Base-by-base conservation (phyloP, 306 rosid species). In the Vigna reflexopilosa region DNA sequence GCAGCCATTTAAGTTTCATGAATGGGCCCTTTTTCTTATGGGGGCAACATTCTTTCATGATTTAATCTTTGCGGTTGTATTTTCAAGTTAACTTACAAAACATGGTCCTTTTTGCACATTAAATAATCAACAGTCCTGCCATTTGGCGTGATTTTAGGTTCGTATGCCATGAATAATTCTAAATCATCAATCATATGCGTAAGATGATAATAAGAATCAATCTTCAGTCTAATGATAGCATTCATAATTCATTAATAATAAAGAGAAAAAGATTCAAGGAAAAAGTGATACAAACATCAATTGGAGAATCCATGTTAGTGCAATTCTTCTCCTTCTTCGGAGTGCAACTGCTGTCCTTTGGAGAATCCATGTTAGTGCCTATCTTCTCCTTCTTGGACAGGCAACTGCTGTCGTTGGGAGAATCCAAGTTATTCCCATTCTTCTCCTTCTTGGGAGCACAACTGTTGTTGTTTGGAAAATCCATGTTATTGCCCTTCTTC, bases 241-340 rank as follows among this genome's bases (percentile, higher is more conserved):
- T 24, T 57, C 57, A 78, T 55, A 44, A 70, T 17, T 64, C 65
- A 78, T 54, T 49, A 70, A 72, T 57, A 45, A 52, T 34, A 40
- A 49, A 22, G 50, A 71, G 56, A 62, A 69, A 49, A 77, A 80
- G 70, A 78, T 70, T 63, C 17, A 24, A 70, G 73, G 42, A 62
- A 61, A 44, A 56, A 10, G 47, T 67, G 79, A 65, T 75, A 88
- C 90, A 57, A 64, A 89, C 94, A 56, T 87, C 73, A 82, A 77
- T 84, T 72, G 86, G 83, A 81, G 88, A 83, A 52, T 45, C 65
- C 55, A 30, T 7, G 42, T 24, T 24, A 4, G 57, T 24, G 86
- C 71, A 73, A 69, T 70, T 77, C 84, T 81, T 77, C 57, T 61
- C 80, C 77, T 77, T 79, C 76, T 85, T 67, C 48, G 66, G 34